These are phyloP conservation scores for Diaporthe vexans DNA, from an alignment of 2,329 filamentous ascomycete genomes.

Conservation along the genomic window DNA sequence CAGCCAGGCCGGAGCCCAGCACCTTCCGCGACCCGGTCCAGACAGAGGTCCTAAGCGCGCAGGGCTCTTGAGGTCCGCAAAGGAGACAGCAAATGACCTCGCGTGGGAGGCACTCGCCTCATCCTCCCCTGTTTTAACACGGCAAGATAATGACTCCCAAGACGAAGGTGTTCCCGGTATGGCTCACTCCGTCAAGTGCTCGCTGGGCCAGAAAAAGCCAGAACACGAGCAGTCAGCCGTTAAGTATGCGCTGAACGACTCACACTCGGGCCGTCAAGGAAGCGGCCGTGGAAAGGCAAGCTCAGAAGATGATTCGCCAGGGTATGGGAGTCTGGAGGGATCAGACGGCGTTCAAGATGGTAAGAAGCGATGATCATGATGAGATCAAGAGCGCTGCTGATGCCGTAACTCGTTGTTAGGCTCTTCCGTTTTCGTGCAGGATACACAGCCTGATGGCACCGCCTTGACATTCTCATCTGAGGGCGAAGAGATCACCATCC, in stretches of 20 bases:
- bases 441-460: neutral
- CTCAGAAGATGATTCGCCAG: neutral
- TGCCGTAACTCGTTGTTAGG: neutral
- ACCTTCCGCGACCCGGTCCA: neutral
- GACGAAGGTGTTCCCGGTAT: neutral
- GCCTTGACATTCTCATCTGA: neutral
- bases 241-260: neutral
- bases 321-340: neutral
- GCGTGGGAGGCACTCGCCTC: conserved; percentile 34
- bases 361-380: neutral
- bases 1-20: neutral
- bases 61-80: neutral
- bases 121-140: conserved; percentile 3
- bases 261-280: neutral
- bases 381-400: neutral
- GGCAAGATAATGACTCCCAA: neutral
- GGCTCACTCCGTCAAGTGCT: neutral
- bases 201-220: neutral
- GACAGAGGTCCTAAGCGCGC: neutral
- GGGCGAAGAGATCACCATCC: neutral
- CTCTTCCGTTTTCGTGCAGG: neutral
- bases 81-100: conserved; percentile 34
- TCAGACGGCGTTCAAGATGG: conserved; percentile 4
- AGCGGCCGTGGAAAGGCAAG: neutral
- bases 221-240: neutral